phyloP scores from a whole-genome alignment of 2,329 filamentous ascomycete species.

The Capronia coronata region DNA sequence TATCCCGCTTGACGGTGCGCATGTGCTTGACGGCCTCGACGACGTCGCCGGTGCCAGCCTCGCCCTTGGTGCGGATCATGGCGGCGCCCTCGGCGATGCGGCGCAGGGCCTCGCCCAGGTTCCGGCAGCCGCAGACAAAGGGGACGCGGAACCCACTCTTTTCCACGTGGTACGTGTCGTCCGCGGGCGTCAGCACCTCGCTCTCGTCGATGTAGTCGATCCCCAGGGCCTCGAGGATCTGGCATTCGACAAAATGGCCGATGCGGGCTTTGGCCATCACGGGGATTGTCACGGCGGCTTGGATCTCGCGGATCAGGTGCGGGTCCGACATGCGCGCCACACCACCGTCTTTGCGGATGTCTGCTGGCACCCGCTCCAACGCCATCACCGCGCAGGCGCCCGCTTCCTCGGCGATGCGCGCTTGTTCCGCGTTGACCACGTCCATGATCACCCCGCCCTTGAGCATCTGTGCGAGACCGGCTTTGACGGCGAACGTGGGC shows the following conservation, averaged over 20 bases:
- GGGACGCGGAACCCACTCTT: constrained; percentile 77
- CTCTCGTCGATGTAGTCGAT: constrained; percentile 98
- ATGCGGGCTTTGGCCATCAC: constrained; percentile 99
- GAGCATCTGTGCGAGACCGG: constrained; percentile 92
- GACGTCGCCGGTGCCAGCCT: constrained; percentile 94
- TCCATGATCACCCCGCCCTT: constrained; percentile 99
- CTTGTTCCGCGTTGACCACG: constrained; percentile 85
- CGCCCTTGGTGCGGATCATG: constrained; percentile 98
- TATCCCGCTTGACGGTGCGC: constrained; percentile 79
- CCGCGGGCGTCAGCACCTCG: constrained; percentile 93
- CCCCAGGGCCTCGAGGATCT: constrained; percentile 88
- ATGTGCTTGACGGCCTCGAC: constrained; percentile 96
- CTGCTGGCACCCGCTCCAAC: constrained; percentile 91
- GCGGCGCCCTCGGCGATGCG: constrained; percentile 89
- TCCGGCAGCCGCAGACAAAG: constrained; percentile 94
- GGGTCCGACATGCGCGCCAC: constrained; percentile 97
- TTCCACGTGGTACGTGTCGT: constrained; percentile 83
- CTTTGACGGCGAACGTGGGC: constrained; percentile 78
- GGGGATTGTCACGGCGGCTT: constrained; percentile 88
- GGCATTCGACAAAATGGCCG: constrained; percentile 96
- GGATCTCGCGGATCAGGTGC: constrained; percentile 88
- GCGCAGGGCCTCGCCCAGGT: constrained; percentile 86
- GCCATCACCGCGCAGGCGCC: constrained; percentile 97
- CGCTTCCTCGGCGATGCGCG: constrained; percentile 94
- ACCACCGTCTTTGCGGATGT: constrained; percentile 86